Evolutionary conservation across 352 stramenopile genomes (phyloP).

Genomic region (Phytophthora podocarpi): DNA sequence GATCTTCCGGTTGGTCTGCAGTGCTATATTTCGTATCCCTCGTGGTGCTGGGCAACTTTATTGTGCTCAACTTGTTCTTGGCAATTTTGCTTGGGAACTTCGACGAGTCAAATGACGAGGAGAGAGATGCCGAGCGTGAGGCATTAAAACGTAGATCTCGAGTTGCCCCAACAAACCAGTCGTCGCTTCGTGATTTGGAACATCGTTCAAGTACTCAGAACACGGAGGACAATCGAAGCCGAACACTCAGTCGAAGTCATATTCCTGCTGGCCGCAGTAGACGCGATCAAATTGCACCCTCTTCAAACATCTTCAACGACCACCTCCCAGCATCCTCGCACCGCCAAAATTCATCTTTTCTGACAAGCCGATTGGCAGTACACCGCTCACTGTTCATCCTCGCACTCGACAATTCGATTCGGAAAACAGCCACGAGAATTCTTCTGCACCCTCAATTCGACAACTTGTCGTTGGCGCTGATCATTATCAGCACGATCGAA

Average conservation of each 20-base stretch:
- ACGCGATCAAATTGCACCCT: slow-evolving; percentile 15
- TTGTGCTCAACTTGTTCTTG: slow-evolving; percentile 93
- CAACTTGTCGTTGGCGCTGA: slow-evolving; percentile 73
- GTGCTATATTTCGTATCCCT: slow-evolving; percentile 86
- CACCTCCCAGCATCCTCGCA: neutral
- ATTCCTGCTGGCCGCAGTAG: slow-evolving; percentile 24
- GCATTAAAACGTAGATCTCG: slow-evolving; percentile 40
- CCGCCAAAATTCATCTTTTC: slow-evolving; percentile 11
- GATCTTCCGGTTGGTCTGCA: slow-evolving; percentile 58
- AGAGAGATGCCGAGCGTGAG: slow-evolving; percentile 44
- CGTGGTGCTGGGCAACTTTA: slow-evolving; percentile 89
- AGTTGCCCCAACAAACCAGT: slow-evolving; percentile 28
- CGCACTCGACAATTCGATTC: slow-evolving; percentile 51
- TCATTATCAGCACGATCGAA: slow-evolving; percentile 67
- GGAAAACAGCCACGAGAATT: slow-evolving; percentile 48
- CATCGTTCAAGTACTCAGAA: slow-evolving; percentile 15
- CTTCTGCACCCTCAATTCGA: slow-evolving; percentile 79
- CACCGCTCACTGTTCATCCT: slow-evolving; percentile 54
- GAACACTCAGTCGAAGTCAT: slow-evolving; percentile 15
- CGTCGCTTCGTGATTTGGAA: slow-evolving; percentile 12
- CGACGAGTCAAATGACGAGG: slow-evolving; percentile 68
- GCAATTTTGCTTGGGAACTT: slow-evolving; percentile 93
- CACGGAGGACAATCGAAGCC: slow-evolving; percentile 11
- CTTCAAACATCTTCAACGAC: slow-evolving; percentile 46
- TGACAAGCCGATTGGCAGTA: slow-evolving; percentile 18